Conservation (phyloP, 805 yeast species). For the Suhomyces emberorum region DNA sequence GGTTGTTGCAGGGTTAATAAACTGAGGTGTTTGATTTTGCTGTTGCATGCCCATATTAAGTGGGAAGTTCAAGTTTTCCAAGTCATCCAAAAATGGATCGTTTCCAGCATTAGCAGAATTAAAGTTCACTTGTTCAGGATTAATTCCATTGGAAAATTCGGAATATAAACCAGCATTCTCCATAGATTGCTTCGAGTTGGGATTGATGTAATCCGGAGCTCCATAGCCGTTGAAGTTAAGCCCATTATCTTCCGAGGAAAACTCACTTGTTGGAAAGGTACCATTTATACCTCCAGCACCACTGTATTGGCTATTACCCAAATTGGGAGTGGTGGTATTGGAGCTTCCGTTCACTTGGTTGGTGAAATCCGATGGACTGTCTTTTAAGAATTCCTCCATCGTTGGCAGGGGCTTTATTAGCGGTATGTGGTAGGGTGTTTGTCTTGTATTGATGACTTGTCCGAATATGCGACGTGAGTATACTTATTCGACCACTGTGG, state of each 20-base stretch:
- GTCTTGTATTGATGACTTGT: neutral
- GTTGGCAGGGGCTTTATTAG: neutral
- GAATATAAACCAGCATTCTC: neutral
- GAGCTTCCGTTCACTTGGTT: constrained; percentile 2
- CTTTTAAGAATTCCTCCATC: constrained; percentile 33
- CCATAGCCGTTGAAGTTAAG: neutral
- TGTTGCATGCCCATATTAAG: constrained; percentile 6
- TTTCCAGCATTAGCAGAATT: constrained; percentile 8
- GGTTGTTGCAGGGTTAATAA: constrained; percentile 12
- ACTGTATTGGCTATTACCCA: constrained; percentile 12
- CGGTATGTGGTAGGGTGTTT: neutral
- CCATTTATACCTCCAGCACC: neutral
- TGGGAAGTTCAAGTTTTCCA: constrained; percentile 17
- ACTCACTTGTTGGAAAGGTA: neutral
- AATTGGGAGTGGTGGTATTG: constrained; percentile 5
- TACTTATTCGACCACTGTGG: neutral
- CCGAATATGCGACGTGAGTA: neutral
- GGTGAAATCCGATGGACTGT: constrained; percentile 28
- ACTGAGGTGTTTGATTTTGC: constrained; percentile 7
- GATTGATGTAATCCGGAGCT: neutral
- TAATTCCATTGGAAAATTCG: neutral
- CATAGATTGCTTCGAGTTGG: neutral
- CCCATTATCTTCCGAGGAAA: constrained; percentile 1
- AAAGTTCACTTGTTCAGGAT: constrained; percentile 2
- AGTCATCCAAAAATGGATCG: constrained; percentile 33